A percentile compares a stretch with the other conserved stretches of the same genome.
phyloP scores from a whole-genome alignment of 1,284 basidiomycete genomes.

The Leccinum ponderosum region DNA sequence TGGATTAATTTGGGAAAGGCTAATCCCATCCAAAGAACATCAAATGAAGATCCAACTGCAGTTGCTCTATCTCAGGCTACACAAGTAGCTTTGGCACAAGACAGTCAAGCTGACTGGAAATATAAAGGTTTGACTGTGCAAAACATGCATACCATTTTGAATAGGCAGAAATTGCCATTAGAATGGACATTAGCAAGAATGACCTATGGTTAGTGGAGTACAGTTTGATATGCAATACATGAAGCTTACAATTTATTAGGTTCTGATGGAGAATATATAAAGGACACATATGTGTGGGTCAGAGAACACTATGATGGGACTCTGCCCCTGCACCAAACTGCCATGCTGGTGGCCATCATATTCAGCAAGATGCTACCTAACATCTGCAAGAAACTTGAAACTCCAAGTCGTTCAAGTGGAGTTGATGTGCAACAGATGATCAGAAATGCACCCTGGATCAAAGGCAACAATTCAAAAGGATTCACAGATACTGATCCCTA shows the following conservation, averaged over 20 bases:
- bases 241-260: background rate
- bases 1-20: too few relatives aligned
- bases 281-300: background rate
- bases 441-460: background rate
- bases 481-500: background rate
- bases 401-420: background rate
- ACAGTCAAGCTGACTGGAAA: background rate
- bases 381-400: background rate
- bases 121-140: background rate
- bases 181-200: background rate
- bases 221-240: background rate
- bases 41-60: too few relatives aligned
- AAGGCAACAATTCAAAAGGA: background rate
- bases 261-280: background rate
- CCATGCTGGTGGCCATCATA: background rate
- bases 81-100: background rate
- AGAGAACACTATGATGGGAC: background rate
- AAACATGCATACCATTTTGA: background rate
- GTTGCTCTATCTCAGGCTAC: too few relatives aligned
- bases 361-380: background rate
- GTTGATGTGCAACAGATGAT: background rate
- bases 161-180: background rate
- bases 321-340: background rate
- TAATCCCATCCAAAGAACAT: too few relatives aligned
- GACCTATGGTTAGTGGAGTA: background rate